Base-by-base conservation (phyloP, 768 basidiomycete genomes). In the Rhodotorula taiwanensis region DNA sequence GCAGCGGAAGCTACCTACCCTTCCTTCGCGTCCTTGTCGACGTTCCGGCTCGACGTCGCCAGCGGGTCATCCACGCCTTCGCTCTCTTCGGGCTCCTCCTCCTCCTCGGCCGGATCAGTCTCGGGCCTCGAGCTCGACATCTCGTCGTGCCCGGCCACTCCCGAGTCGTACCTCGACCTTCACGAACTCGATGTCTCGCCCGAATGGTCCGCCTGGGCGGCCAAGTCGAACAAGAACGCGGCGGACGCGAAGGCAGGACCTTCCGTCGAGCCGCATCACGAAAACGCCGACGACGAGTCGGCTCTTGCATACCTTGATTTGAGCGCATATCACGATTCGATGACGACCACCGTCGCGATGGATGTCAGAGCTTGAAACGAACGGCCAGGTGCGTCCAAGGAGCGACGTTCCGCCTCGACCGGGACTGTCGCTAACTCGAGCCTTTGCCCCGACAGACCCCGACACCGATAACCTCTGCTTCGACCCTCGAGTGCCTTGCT, bases 1-100 rank as follows among this genome's bases (percentile, higher is more conserved):
- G 67, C 67, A 52, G 67, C 67, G 67, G 67, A 69, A 64, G 47
- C 67, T 53, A 51, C 44, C 28, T 41, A 25, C 53, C 42, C 53
- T 31, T 39, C n/a, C 25, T 20, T 28, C 43, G 20, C 8, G 27
- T 50, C 34, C 30, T 33, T 36, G 39, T 41, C 39, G 11, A 31
- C 42, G 15, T 21, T 43, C 42, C 14, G 11, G 28, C 42, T 49
- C 39, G 28, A 8, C 39, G 20, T 48, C 55, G 20, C 21, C 21
- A 39, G 5, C 39, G 20, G n/a, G 20, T 15, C 28, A 10, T 25
- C 33, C 13, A 9, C 25, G 30, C 42, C 18, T 41, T 28, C 30
- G 41, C 43, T 21, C 42, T 55, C 50, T 16, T 18, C 27, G 18
- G 42, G 42, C 20, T 23, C 50, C 4, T 23, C 34, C 30, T 33